A percentile compares a stretch with the other conserved stretches of the same genome.
Conservation (phyloP, 139 green algal species). For the Astrephomene gubernaculifera region DNA sequence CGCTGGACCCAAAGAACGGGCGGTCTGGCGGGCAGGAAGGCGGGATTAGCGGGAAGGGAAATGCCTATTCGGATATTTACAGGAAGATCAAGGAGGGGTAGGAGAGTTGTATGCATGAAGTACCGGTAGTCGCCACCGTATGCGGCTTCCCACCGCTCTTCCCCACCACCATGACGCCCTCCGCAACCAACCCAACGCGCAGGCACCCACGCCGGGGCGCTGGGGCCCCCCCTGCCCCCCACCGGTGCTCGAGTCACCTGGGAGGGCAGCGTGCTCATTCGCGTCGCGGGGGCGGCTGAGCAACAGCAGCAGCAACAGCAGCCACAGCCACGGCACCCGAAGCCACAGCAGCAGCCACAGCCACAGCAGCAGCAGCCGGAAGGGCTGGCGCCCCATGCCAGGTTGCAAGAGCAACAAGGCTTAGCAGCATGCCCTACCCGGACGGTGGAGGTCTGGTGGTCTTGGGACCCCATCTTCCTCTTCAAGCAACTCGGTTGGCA, state of each 20-base stretch:
- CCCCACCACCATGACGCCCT: neutral
- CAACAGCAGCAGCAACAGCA: neutral
- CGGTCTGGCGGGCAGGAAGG: too few species aligned
- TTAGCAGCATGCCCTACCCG: neutral
- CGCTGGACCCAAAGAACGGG: too few species aligned
- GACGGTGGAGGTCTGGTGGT: slow-evolving; percentile 19
- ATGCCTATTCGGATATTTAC: too few species aligned
- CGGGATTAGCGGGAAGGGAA: too few species aligned
- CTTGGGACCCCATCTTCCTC: slow-evolving; percentile 37
- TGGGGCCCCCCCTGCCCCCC: neutral
- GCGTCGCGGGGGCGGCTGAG: neutral
- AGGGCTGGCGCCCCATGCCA: neutral
- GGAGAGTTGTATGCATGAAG: too few species aligned
- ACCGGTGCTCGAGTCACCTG: neutral
- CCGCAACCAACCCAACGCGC: neutral
- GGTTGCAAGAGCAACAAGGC: neutral
- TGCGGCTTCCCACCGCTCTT: neutral
- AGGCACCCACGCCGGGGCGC: slow-evolving; percentile 19
- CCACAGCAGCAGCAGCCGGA: neutral
- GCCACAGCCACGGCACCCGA: too few species aligned
- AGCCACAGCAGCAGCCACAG: neutral
- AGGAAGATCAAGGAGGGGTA: too few species aligned
- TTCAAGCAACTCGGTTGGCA: slow-evolving; percentile 33
- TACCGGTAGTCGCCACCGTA: too few species aligned
- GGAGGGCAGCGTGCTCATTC: slow-evolving; percentile 33